These are phyloP conservation scores for Gynochthodes officinalis DNA, from an alignment of 257 asterid genomes.

Conservation along the genomic window DNA sequence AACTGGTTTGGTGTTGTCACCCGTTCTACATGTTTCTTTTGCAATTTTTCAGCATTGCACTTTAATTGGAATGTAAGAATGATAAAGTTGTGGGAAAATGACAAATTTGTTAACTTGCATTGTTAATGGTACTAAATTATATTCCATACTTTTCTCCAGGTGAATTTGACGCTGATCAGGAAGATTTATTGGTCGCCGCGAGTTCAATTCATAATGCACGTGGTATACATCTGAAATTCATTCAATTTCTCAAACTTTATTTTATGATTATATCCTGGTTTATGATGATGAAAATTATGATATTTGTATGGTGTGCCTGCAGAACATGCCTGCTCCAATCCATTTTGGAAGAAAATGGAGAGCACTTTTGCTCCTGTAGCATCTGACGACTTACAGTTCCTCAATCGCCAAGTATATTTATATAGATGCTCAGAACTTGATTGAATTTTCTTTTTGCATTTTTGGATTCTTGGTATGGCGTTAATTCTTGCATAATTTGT, in stretches of 20 bases:
- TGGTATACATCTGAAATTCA: constrained; percentile 8
- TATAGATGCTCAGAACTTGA: constrained; percentile 1
- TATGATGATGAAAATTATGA: neutral
- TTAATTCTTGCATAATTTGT: neutral
- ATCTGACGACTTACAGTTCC: constrained; percentile 5
- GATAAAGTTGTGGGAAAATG: neutral
- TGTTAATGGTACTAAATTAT: neutral
- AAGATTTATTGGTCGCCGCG: constrained; percentile 16
- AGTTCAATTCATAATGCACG: constrained; percentile 10
- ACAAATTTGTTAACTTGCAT: neutral
- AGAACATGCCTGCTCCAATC: constrained; percentile 19
- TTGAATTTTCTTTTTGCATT: neutral
- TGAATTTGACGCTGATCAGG: constrained; percentile 9
- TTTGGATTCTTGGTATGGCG: neutral
- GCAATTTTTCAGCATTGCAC: neutral
- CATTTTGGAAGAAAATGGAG: constrained; percentile 25
- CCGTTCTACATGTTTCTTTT: neutral
- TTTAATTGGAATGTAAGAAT: neutral
- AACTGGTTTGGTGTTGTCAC: neutral
- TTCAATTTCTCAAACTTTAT: neutral
- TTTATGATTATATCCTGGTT: neutral
- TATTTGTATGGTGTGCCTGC: constrained; percentile 11
- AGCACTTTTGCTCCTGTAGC: constrained; percentile 14
- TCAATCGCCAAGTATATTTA: constrained; percentile 8
- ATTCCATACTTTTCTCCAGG: constrained; percentile 4